Conservation (phyloP, 139 green algal genomes). For the Chlamydomonas eustigma region DNA sequence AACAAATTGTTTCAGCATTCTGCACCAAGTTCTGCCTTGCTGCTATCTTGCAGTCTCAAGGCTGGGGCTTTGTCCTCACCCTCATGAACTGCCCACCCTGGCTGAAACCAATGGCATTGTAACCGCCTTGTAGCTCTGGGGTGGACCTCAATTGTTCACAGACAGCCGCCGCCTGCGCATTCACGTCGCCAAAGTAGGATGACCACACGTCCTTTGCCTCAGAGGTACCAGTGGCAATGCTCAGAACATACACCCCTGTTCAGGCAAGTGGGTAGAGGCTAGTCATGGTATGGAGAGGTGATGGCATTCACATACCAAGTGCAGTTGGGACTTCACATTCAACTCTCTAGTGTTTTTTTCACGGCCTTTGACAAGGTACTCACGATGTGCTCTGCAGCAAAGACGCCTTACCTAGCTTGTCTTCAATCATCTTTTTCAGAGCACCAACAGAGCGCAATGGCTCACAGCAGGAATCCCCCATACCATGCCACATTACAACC, state of each 20-base stretch:
- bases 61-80: conserved; percentile 36
- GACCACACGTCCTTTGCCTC: conserved; percentile 38
- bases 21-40: too few relatives aligned
- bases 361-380: too few relatives aligned
- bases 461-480: conserved; percentile 69
- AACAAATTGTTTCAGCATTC: too few relatives aligned
- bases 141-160: conserved; percentile 7
- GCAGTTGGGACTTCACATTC: too few relatives aligned
- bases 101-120: conserved; percentile 80
- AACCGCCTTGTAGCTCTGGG: conserved; percentile 40
- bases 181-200: conserved; percentile 55
- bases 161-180: not conserved
- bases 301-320: too few relatives aligned
- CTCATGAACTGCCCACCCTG: conserved; percentile 87
- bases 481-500: conserved; percentile 39
- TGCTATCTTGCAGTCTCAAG: too few relatives aligned
- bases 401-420: conserved; percentile 43
- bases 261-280: too few relatives aligned
- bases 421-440: conserved; percentile 47
- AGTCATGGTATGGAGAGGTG: too few relatives aligned
- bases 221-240: conserved; percentile 53
- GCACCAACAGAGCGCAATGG: conserved; percentile 40
- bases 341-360: too few relatives aligned
- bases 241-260: conserved; percentile 73
- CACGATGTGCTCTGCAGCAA: too few relatives aligned